phyloP scores from a whole-genome alignment of 2,329 filamentous ascomycete species.

The Paraphoma sp. region DNA sequence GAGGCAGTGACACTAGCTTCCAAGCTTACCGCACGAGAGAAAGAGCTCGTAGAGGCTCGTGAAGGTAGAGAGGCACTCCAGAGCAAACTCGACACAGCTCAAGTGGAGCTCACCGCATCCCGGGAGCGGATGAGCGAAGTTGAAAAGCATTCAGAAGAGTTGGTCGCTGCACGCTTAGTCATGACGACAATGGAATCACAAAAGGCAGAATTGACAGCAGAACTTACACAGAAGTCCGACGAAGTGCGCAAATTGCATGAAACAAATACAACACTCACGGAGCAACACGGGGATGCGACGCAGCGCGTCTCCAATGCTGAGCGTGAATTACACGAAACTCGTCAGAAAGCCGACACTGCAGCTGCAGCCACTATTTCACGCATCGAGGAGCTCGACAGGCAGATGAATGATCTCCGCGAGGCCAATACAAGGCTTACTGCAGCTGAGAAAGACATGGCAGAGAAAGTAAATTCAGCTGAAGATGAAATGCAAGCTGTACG shows the following conservation, averaged over 20 bases:
- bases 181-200: constrained; percentile 23
- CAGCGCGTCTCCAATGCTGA: constrained; percentile 20
- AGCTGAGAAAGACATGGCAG: constrained; percentile 37
- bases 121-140: constrained; percentile 17
- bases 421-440: constrained; percentile 33
- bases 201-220: constrained; percentile 22
- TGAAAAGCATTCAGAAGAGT: constrained; percentile 13
- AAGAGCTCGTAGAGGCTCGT: constrained; percentile 25
- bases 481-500: constrained; percentile 37
- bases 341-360: constrained; percentile 32
- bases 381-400: constrained; percentile 32
- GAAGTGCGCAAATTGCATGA: constrained; percentile 20
- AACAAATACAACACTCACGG: constrained; percentile 14
- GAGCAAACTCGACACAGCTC: constrained; percentile 19
- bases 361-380: constrained; percentile 21
- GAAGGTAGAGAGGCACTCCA: constrained; percentile 20
- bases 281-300: constrained; percentile 9
- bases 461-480: constrained; percentile 39
- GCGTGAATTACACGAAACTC: constrained; percentile 22
- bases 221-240: constrained; percentile 17
- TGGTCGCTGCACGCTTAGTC: constrained; percentile 18
- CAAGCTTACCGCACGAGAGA: constrained; percentile 18
- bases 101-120: constrained; percentile 3
- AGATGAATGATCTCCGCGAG: constrained; percentile 33
- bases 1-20: constrained; percentile 13